Percentiles rank a stretch among this genome's conserved stretches.
These are phyloP conservation scores for Colletotrichum sublineola DNA, from an alignment of 2,329 filamentous ascomycete genomes.

Conservation along the genomic window DNA sequence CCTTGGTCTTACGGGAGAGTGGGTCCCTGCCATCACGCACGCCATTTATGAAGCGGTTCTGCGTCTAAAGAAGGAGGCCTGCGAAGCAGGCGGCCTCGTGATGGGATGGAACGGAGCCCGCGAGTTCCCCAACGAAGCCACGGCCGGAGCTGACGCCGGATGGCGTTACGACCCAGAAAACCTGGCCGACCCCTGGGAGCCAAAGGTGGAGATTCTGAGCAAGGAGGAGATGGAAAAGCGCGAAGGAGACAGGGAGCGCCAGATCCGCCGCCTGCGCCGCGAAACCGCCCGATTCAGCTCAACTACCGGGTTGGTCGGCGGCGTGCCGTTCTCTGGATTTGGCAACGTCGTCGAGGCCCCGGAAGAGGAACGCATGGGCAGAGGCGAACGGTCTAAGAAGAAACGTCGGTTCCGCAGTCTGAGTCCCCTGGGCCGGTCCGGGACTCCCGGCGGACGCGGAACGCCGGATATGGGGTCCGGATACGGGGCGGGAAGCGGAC, in stretches of 20 bases:
- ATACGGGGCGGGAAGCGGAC: constrained; percentile 76
- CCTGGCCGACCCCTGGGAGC: constrained; percentile 86
- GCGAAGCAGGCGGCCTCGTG: constrained; percentile 91
- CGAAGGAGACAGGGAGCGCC: constrained; percentile 92
- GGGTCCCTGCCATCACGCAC: constrained; percentile 93
- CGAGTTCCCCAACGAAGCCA: constrained; percentile 91
- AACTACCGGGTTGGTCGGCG: constrained; percentile 83
- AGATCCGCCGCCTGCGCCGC: constrained; percentile 86
- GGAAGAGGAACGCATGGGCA: constrained; percentile 87
- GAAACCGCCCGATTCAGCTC: constrained; percentile 95
- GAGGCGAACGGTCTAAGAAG: constrained; percentile 94
- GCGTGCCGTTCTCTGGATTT: constrained; percentile 71
- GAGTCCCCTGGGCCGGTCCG: constrained; percentile 79
- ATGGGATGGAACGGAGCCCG: constrained; percentile 72
- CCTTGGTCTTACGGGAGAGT: constrained; percentile 89
- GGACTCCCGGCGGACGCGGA: constrained; percentile 77
- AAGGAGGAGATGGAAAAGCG: constrained; percentile 99
- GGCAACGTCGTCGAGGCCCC: constrained; percentile 62
- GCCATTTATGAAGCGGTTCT: constrained; percentile 97
- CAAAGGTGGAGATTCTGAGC: constrained; percentile 83
- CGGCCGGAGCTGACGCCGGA: constrained; percentile 84
- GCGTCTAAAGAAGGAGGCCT: constrained; percentile 94
- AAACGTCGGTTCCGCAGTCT: constrained; percentile 92
- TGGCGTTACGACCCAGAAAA: constrained; percentile 97
- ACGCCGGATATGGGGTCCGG: constrained; percentile 82